Conservation (phyloP, 768 basidiomycete species). For the Pulveroboletus frians region DNA sequence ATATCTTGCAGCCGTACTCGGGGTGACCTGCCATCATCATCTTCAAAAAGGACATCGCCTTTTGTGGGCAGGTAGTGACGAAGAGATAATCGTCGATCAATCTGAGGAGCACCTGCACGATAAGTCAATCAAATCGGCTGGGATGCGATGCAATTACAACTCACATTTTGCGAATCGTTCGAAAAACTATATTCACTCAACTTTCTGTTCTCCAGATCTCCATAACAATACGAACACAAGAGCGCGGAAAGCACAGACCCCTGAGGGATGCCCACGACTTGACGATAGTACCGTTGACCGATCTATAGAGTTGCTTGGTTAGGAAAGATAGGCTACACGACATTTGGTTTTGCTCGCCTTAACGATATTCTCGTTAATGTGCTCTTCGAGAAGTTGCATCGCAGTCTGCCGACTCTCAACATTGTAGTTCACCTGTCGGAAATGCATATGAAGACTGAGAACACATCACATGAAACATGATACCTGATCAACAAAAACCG, state of each 20-base stretch:
- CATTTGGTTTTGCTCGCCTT: slow-evolving; percentile 45
- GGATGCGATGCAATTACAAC: slow-evolving; percentile 19
- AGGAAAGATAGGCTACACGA: neutral
- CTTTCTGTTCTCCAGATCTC: slow-evolving; percentile 70
- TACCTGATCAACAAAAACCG: slow-evolving; percentile 85
- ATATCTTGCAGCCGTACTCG: slow-evolving; percentile 91
- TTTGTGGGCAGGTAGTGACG: slow-evolving; percentile 59
- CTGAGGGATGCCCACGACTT: slow-evolving; percentile 94
- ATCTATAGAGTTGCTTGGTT: slow-evolving; percentile 46
- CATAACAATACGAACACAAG: slow-evolving; percentile 94
- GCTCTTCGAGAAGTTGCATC: slow-evolving; percentile 74
- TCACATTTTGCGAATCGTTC: slow-evolving; percentile 56
- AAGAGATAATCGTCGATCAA: slow-evolving; percentile 95
- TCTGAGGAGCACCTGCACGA: slow-evolving; percentile 63
- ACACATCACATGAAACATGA: neutral
- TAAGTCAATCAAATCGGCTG: neutral
- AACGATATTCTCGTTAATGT: slow-evolving; percentile 89
- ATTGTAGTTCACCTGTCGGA: slow-evolving; percentile 47
- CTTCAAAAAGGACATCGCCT: slow-evolving; percentile 65
- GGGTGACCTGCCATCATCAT: slow-evolving; percentile 84
- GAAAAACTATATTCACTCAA: slow-evolving; percentile 41
- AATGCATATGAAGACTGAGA: neutral
- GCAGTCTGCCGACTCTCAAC: slow-evolving; percentile 50
- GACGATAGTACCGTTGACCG: slow-evolving; percentile 73
- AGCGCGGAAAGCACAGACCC: slow-evolving; percentile 93